Evolutionary conservation across 306 rosid genomes (phyloP).

Genomic region (Oxytropis ochrocephala): DNA sequence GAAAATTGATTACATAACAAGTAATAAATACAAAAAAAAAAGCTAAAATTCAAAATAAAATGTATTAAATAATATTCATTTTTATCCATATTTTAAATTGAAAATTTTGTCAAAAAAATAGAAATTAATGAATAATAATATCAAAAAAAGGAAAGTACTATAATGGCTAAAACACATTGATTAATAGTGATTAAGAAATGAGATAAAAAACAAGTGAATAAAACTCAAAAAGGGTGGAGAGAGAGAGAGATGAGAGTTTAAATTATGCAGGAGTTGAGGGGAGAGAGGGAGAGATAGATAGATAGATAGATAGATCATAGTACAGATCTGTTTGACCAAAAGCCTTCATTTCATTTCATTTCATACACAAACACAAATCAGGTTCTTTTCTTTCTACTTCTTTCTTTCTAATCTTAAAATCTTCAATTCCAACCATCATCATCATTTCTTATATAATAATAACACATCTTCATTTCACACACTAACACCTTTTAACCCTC

Average conservation of each 20-base stretch:
- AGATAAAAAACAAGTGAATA: background rate
- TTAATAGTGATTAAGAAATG: background rate
- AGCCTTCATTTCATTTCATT: background rate
- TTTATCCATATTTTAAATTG: background rate
- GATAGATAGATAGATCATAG: too few species aligned
- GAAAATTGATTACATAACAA: background rate
- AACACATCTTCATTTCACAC: background rate
- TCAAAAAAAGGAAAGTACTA: background rate
- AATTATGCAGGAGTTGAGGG: background rate
- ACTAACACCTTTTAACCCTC: background rate
- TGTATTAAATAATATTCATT: background rate
- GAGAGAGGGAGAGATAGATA: conserved; percentile 12
- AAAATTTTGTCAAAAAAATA: too few species aligned
- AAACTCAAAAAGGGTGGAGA: background rate
- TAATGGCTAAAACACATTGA: background rate
- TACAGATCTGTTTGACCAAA: conserved; percentile 37
- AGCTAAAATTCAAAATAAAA: background rate
- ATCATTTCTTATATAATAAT: background rate
- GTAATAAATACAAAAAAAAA: background rate
- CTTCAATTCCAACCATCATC: background rate
- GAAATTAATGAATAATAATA: background rate
- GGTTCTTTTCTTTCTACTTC: background rate
- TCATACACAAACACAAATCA: conserved; percentile 22
- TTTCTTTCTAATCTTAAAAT: conserved; percentile 2
- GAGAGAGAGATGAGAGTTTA: conserved; percentile 3